Conservation (phyloP, 768 basidiomycete species). For the Amanita pallidorosea region DNA sequence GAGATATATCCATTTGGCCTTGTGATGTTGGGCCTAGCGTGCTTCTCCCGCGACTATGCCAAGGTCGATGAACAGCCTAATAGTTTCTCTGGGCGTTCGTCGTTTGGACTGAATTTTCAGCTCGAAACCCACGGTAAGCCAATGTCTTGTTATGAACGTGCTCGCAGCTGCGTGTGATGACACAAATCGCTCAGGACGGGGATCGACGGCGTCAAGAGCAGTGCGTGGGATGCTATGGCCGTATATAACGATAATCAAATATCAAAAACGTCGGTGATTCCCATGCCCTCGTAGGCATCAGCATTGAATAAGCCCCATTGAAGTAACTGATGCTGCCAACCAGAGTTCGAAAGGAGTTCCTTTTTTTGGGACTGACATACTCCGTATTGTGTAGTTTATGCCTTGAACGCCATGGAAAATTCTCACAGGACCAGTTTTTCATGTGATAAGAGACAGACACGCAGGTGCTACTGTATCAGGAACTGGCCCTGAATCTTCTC, state of each 20-base stretch:
- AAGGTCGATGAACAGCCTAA: neutral
- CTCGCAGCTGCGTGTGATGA: neutral
- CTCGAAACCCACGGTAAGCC: neutral
- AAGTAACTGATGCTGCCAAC: neutral
- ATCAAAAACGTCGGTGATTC: too few relatives aligned
- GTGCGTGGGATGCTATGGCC: neutral
- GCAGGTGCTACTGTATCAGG: too few relatives aligned
- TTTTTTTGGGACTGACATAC: neutral
- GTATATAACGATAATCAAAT: neutral
- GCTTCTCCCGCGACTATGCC: constrained; percentile 1
- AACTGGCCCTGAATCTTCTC: too few relatives aligned
- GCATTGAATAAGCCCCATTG: too few relatives aligned
- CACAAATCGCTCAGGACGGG: neutral
- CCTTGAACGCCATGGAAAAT: neutral
- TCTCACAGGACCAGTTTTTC: neutral
- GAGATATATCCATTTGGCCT: neutral
- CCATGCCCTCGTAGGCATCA: too few relatives aligned
- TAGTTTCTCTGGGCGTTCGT: neutral
- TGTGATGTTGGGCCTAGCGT: neutral
- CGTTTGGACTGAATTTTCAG: neutral
- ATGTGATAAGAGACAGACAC: neutral
- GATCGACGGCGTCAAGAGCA: neutral
- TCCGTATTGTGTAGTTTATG: neutral
- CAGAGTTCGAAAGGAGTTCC: neutral
- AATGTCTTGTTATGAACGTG: neutral